Base-by-base conservation (phyloP, 192 early-diverging fungal species). In the Linnemannia schmuckeri region DNA sequence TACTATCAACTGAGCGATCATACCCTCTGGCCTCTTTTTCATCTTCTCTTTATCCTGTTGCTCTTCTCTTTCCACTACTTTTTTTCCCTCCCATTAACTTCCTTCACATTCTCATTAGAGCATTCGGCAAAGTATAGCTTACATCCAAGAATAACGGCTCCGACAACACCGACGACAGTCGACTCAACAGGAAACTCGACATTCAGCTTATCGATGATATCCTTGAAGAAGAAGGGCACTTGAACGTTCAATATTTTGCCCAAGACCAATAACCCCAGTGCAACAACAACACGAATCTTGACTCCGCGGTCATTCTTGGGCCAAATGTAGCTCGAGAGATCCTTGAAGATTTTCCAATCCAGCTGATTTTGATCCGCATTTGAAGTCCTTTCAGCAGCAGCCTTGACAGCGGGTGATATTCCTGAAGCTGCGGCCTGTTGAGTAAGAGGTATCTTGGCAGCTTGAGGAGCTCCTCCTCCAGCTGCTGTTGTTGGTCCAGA, bases 201-300 rank as follows among this genome's bases (percentile, higher is more conserved):
- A 79, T 95, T 97, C 46, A 99, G 90, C 33, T 92, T 92, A 79
- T 99, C 98, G 44, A 99, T 93, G 47, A 96, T 93, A 72, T 96
- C 87, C 89, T 99, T 99, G 91, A 99, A 99, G 79, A 96, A 93
- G 69, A 98, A 95, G 0, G 99, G 99, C 46, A 99, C 97, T 82
- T 96, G 96, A 0, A 99, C 97, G 78, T 97, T 99, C 42, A 99
- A 87, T 22, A 97, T 75, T 90, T 97, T 97, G 78, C 95, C 94
- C 22, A 93, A 92, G n/a, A 99, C 81, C 71, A 99, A 93, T 44
- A 99, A 92, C 37, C 88, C 79, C 44, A 99, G 72, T 0, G 99
- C 97, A 17, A 94, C 82, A 0, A 98, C 93, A 2, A 99, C 98
- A 13, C 99, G 93, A 27, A 93, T 88, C 83, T 98, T 98, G 13